Conservation (phyloP, 2,329 filamentous ascomycete species). For the Canariomyces notabilis region DNA sequence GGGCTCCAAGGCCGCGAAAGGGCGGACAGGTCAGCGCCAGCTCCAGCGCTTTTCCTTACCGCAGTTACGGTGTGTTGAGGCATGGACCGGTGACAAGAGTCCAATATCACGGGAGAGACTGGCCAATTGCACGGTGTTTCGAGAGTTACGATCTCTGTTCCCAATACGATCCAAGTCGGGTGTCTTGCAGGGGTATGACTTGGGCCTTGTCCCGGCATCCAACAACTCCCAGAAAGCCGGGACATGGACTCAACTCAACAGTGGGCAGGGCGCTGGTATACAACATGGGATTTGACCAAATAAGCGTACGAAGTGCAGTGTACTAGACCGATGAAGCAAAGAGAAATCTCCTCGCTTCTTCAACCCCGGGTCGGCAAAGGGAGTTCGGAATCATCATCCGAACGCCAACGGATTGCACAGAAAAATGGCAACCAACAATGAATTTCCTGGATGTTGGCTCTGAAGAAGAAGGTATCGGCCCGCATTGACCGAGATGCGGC, state of each 20-base stretch:
- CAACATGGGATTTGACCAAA: no score
- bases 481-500: not conserved
- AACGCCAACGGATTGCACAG: not conserved
- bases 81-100: not conserved
- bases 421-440: not conserved
- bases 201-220: not conserved
- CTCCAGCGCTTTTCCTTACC: no score
- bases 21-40: no score
- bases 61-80: not conserved
- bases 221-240: not conserved
- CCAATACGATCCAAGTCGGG: not conserved
- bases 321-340: no score
- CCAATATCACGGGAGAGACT: not conserved
- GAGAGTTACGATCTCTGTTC: not conserved
- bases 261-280: not conserved
- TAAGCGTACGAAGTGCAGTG: no score
- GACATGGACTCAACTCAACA: not conserved
- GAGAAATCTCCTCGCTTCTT: not conserved
- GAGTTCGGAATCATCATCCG: not conserved
- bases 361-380: not conserved
- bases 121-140: not conserved
- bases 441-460: conserved; percentile 1
- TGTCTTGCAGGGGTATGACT: not conserved
- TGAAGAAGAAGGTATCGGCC: not conserved
- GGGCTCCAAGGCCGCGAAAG: no score